Evolutionary conservation across 2,329 filamentous ascomycete species (phyloP), one percentile per base, ranked within the genome.

Genomic region (Monosporascus sp.): DNA sequence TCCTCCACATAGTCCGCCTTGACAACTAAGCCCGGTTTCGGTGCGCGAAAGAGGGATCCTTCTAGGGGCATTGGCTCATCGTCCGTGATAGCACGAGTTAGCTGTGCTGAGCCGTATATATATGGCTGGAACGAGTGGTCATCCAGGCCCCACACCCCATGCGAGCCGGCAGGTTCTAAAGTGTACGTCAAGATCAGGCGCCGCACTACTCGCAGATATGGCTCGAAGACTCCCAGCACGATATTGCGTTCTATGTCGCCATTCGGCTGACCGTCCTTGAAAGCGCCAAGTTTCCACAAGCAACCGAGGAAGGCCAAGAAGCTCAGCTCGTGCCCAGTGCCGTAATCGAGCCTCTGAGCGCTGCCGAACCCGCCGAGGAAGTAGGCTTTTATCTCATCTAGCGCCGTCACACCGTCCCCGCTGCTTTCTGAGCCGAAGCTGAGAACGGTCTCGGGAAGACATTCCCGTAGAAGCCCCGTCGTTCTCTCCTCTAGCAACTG

Each of bases 91-190:
- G 92, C 82, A 1, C 91, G 87, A 9, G 87, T 87, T 41, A 95
- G 78, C 68, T 99, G 94, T 0, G 94, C 92, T 2, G 92, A 96
- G 34, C 94, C 94, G 59, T 97, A 92, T 53, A 99, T 90, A 70
- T 97, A 99, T 0, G 94, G 89, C 26, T 94, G 71, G 69, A 99
- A 97, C 8, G 85, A 92, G 72, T 99, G 93, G 69, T 99, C 94
- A 68, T 99, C 94, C n/a, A 99, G 79, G 20, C 94, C 94, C 94
- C 94, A 99, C 20, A 99, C 94, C 3, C 94, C 94, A 67, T 97
- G 94, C 1, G 93, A 96, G 2, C 94, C 94, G 6, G 94, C 94
- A 4, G 94, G 94, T 67, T 99, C 94, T 20, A 99, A 82, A 1
- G 87, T 97, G 69, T 97, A 99, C 2, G 86, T 93, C 49, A 90